Conservation (phyloP, 805 yeast species). For the Wickerhamiella domercqiae region DNA sequence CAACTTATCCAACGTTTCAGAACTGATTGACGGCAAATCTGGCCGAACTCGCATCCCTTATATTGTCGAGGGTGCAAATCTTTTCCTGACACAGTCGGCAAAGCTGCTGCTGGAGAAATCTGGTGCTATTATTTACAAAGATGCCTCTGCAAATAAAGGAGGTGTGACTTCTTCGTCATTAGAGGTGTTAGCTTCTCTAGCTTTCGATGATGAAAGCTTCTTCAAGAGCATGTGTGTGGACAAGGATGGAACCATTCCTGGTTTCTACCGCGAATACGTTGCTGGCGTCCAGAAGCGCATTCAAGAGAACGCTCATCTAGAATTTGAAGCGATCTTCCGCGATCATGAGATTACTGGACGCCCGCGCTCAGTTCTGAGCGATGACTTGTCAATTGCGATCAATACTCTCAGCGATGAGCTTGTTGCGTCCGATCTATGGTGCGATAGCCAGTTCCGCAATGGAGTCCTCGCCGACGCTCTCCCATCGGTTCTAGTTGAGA, state of each 20-base stretch:
- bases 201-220: constrained; percentile 76
- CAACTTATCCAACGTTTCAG: constrained; percentile 65
- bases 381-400: constrained; percentile 65
- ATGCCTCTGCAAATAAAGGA: constrained; percentile 95
- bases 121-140: constrained; percentile 79
- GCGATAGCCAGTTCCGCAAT: constrained; percentile 61
- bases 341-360: constrained; percentile 49
- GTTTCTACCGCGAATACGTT: constrained; percentile 71
- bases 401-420: constrained; percentile 77
- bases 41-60: constrained; percentile 69
- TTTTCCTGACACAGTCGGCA: constrained; percentile 89
- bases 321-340: constrained; percentile 77
- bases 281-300: constrained; percentile 64
- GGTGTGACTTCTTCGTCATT: constrained; percentile 95
- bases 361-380: constrained; percentile 53
- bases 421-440: constrained; percentile 70
- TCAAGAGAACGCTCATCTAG: constrained; percentile 62
- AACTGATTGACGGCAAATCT: constrained; percentile 52
- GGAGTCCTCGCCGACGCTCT: constrained; percentile 61
- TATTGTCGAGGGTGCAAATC: constrained; percentile 94
- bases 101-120: constrained; percentile 73
- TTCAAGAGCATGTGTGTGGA: constrained; percentile 58
- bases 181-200: constrained; percentile 87
- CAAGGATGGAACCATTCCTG: constrained; percentile 41
- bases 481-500: constrained; percentile 53